phyloP scores from a whole-genome alignment of 306 rosid species.

The Corylus americana region DNA sequence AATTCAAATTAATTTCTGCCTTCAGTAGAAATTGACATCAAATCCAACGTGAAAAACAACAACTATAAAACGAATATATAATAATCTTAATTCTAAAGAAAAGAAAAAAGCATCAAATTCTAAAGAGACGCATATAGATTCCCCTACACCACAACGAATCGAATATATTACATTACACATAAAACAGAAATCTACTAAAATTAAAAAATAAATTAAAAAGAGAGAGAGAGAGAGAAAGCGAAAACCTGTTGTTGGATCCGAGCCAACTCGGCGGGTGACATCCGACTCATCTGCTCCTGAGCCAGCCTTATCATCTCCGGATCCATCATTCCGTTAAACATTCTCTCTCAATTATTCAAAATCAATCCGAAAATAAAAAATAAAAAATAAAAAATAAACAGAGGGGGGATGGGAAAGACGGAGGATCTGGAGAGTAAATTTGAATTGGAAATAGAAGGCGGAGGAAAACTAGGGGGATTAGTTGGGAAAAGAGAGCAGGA shows the following conservation, averaged over 20 bases:
- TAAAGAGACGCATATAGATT: neutral
- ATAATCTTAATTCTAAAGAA: neutral
- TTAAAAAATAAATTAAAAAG: neutral
- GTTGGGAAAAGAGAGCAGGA: neutral
- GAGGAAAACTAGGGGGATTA: neutral
- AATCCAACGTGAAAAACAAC: neutral
- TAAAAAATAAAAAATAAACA: too few species aligned
- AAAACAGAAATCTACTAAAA: neutral
- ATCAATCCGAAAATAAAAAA: neutral
- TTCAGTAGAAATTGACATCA: neutral
- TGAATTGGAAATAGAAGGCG: neutral
- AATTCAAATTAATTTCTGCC: neutral
- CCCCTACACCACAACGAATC: neutral
- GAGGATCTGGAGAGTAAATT: neutral
- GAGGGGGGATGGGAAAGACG: neutral
- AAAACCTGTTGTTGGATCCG: conserved; percentile 90
- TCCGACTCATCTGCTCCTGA: conserved; percentile 98
- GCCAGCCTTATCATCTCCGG: conserved; percentile 85
- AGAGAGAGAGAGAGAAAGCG: neutral
- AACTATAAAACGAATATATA: neutral
- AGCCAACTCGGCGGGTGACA: conserved; percentile 90
- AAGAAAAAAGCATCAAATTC: neutral
- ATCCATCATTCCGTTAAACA: conserved; percentile 82
- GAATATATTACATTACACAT: neutral
- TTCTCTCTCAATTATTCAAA: conserved; percentile 4